These are phyloP conservation scores for Nothophaeocryptopus gaeumannii DNA, from an alignment of 2,329 filamentous ascomycete species.

Conservation along the genomic window DNA sequence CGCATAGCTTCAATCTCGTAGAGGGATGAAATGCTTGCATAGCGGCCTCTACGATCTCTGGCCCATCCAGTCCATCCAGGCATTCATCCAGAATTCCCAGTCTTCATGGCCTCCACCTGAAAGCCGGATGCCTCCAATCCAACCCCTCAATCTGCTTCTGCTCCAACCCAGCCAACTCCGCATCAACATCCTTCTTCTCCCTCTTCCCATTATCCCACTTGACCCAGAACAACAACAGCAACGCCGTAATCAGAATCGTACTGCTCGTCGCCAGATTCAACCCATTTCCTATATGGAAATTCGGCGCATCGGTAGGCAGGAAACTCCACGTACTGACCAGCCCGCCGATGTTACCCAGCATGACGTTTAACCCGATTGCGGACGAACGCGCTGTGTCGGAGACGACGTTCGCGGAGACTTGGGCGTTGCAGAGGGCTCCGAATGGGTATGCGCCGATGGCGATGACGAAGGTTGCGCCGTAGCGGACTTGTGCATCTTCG, in stretches of 20 bases:
- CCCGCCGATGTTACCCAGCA: slow-evolving; percentile 70
- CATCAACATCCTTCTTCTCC: slow-evolving; percentile 54
- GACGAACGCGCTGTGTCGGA: slow-evolving; percentile 66
- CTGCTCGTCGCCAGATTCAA: slow-evolving; percentile 64
- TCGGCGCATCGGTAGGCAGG: slow-evolving; percentile 59
- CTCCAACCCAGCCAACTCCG: slow-evolving; percentile 54
- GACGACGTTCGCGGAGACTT: slow-evolving; percentile 68
- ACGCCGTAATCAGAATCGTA: slow-evolving; percentile 53
- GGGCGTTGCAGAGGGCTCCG: slow-evolving; percentile 64
- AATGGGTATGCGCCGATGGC: slow-evolving; percentile 62
- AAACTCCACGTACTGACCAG: slow-evolving; percentile 33
- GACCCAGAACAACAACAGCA: slow-evolving; percentile 59
- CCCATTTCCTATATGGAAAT: slow-evolving; percentile 70
- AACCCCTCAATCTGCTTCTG: slow-evolving; percentile 57
- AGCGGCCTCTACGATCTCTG: no score
- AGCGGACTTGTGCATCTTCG: slow-evolving; percentile 53
- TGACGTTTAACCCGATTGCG: slow-evolving; percentile 65
- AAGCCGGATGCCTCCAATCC: slow-evolving; percentile 65
- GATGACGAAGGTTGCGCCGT: slow-evolving; percentile 69
- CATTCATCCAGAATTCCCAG: no score
- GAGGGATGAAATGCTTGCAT: no score
- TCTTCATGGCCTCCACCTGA: slow-evolving; percentile 53
- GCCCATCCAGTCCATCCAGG: no score
- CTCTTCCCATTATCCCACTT: slow-evolving; percentile 59
- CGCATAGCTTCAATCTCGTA: no score